A percentile compares a stretch with the other conserved stretches of the same genome.
Evolutionary conservation across 768 basidiomycete species (phyloP).

Genomic region (Butyriboletus loyo): DNA sequence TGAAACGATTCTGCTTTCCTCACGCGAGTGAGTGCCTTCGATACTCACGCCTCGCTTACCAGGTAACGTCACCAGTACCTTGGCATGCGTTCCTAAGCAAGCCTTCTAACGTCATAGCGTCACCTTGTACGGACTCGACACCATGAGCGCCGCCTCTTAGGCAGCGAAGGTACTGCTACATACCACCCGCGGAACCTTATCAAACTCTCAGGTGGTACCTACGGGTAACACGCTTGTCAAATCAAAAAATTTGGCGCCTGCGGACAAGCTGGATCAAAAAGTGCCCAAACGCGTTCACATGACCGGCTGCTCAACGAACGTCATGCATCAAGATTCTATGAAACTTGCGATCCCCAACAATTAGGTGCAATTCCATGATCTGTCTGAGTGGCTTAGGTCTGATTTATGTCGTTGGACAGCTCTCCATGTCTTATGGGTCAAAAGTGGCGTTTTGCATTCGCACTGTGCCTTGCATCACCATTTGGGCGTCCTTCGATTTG

Average conservation of each 20-base stretch:
- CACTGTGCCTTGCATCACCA: neutral
- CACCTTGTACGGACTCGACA: neutral
- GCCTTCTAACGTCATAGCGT: neutral
- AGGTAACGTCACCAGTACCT: conserved; percentile 11
- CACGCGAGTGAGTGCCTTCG: neutral
- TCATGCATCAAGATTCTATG: neutral
- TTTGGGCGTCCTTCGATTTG: neutral
- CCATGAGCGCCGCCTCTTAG: neutral
- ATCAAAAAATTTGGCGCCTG: neutral
- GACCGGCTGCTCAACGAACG: neutral
- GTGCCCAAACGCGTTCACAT: neutral
- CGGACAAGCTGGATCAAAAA: neutral
- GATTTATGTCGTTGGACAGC: neutral
- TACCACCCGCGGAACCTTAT: neutral
- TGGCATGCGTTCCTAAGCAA: neutral
- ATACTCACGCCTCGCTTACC: conserved; percentile 16
- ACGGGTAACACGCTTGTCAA: neutral
- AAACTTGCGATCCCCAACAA: neutral
- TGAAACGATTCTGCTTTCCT: conserved; percentile 11
- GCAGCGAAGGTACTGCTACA: neutral
- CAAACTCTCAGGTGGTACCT: neutral
- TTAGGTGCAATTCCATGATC: neutral
- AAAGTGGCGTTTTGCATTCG: neutral
- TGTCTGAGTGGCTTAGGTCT: neutral
- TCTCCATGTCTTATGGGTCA: neutral